These are phyloP conservation scores for Xylaria sp. DNA, from an alignment of 2,329 filamentous ascomycete species.

Conservation along the genomic window DNA sequence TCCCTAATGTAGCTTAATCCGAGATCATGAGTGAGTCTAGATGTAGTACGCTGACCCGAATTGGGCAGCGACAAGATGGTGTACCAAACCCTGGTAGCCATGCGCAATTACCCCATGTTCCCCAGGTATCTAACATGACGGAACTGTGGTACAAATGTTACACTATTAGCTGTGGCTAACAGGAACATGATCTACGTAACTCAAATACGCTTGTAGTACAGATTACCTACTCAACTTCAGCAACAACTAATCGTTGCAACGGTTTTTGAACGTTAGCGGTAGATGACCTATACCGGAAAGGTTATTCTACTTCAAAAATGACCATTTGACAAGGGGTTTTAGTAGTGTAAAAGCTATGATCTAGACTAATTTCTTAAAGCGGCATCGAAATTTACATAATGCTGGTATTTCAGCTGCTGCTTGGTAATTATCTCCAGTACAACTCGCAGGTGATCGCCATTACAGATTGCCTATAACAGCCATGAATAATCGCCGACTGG, in stretches of 20 bases:
- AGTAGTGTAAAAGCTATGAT: not conserved
- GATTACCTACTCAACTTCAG: not conserved
- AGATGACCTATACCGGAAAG: not conserved
- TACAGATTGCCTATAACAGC: constrained; percentile 19
- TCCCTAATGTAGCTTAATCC: not conserved
- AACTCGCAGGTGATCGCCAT: constrained; percentile 21
- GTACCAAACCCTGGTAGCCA: constrained; percentile 3
- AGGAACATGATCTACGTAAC: not conserved
- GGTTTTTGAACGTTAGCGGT: not conserved
- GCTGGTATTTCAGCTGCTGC: constrained; percentile 21
- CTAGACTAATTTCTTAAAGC: constrained; percentile 17
- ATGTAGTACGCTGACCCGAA: not conserved
- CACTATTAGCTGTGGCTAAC: constrained; percentile 2
- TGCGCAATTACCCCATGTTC: constrained; percentile 21
- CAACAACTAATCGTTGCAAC: not conserved
- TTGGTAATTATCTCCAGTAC: constrained; percentile 13
- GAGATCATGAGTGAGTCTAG: not conserved
- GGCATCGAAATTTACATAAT: not conserved
- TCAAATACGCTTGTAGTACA: not conserved
- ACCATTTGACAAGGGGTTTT: not conserved
- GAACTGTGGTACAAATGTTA: not conserved
- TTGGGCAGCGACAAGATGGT: not conserved
- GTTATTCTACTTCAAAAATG: not conserved
- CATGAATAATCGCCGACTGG: constrained; percentile 17
- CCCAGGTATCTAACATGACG: not conserved